A percentile compares a stretch with the other conserved stretches of the same genome.
Conservation (phyloP, 2,329 filamentous ascomycete genomes). For the Orbilia javanica region DNA sequence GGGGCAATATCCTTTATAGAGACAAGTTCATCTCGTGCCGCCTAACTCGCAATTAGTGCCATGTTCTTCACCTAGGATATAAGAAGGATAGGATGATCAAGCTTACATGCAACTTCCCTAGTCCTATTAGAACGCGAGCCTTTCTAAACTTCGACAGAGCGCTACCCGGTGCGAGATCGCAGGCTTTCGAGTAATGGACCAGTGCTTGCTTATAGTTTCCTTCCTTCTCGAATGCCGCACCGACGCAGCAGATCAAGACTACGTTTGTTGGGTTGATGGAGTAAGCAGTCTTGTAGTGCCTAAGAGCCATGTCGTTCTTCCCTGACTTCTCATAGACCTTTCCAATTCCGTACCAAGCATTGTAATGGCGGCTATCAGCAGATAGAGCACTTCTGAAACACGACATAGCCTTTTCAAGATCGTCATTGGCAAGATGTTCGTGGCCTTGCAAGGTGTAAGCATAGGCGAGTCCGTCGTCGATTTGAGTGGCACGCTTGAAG, state of each 20-base stretch:
- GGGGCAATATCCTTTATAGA: constrained; percentile 91
- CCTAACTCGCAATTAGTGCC: constrained; percentile 67
- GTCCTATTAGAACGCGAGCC: constrained; percentile 83
- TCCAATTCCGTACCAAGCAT: constrained; percentile 94
- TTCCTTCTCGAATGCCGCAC: constrained; percentile 87
- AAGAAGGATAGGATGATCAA: not conserved
- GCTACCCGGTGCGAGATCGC: constrained; percentile 82
- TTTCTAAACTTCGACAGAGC: constrained; percentile 93
- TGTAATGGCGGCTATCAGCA: constrained; percentile 91
- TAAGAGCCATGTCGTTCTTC: constrained; percentile 89
- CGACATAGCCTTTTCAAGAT: constrained; percentile 92
- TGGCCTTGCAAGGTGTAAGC: constrained; percentile 96
- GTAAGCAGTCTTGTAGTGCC: constrained; percentile 89
- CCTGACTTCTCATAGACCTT: constrained; percentile 89
- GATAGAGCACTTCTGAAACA: constrained; percentile 88
- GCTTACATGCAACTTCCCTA: constrained; percentile 70
- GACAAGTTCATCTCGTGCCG: constrained; percentile 84
- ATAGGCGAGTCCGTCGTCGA: constrained; percentile 92
- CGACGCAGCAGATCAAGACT: constrained; percentile 91
- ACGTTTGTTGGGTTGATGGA: constrained; percentile 94
- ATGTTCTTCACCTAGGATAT: not conserved
- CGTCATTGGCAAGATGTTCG: constrained; percentile 94
- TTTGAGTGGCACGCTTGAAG: constrained; percentile 92
- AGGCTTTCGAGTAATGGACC: constrained; percentile 83
- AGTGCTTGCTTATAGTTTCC: constrained; percentile 84